Evolutionary conservation across 164 flowering plant genomes (phyloP), one percentile per base, ranked within the genome.

Genomic region (Umbilicus rupestris): DNA sequence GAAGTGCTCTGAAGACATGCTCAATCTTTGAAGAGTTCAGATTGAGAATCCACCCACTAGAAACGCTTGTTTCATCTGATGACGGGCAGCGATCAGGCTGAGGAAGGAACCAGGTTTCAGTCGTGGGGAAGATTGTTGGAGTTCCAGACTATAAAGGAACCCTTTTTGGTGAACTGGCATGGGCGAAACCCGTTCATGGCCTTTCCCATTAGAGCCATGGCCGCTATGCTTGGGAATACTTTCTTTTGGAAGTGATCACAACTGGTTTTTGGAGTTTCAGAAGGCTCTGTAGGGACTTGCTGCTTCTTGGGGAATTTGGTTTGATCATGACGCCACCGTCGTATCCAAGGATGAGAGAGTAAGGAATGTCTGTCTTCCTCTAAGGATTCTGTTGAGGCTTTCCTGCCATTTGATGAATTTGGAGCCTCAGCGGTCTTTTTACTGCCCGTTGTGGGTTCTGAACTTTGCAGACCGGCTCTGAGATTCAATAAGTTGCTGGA

Each of bases 171-270:
- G 64, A 86, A 73, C 73, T 86, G 76, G 67, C 86, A 86, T 19
- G 84, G 79, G 22, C 39, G 79, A 67, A 82, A 80, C 46, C 86
- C 81, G 62, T n/a, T 73, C 81, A 86, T 71, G 39, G 94, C 86
- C 84, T 82, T 93, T 26, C 92, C 96, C 92, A 93, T 82, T 74
- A 93, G 70, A 41, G 96, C 98, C 92, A 88, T 84, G 46, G 97
- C 96, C 45, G 81, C 98, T 69, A 87, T 74, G 77, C 96, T 90
- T 11, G 98, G 97, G 70, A 78, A 83, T 44, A 84, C 82, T 82
- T 84, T 78, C 77, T 74, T 79, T 65, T 70, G 76, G 41, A 77
- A 45, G 29, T 82, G 84, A 28, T 76, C 78, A 10, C 66, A 28
- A 9, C 69, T 65, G 58, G 68, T 68, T 66, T 81, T 83, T 16